Percentiles rank a stretch among this genome's conserved stretches.
Evolutionary conservation across 352 stramenopile genomes (phyloP).

Genomic region (Globisporangium splendens): DNA sequence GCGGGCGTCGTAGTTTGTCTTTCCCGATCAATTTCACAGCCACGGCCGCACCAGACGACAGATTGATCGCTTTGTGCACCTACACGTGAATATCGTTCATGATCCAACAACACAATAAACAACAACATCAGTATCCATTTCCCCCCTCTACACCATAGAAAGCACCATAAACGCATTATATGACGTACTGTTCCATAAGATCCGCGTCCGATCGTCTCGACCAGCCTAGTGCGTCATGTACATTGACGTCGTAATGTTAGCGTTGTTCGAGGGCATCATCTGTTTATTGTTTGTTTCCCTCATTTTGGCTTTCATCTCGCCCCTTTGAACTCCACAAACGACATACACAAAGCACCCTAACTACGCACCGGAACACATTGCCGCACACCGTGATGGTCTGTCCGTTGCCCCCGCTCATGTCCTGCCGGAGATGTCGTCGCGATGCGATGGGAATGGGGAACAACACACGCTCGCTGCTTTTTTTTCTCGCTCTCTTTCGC

Average conservation of each 20-base stretch:
- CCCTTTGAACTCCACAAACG: too few relatives aligned
- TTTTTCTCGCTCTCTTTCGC: too few relatives aligned
- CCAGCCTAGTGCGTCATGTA: constrained; percentile 23
- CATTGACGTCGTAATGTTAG: too few relatives aligned
- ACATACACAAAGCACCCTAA: too few relatives aligned
- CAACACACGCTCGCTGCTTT: too few relatives aligned
- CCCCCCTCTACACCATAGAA: too few relatives aligned
- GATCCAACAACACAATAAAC: background rate
- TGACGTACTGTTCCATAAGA: constrained; percentile 75
- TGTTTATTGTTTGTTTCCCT: too few relatives aligned
- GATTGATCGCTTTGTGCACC: constrained; percentile 84
- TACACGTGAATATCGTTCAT: constrained; percentile 15
- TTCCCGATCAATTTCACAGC: constrained; percentile 82
- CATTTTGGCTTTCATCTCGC: too few relatives aligned
- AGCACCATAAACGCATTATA: background rate
- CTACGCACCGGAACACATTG: constrained; percentile 71
- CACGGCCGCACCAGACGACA: constrained; percentile 69
- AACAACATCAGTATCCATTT: too few relatives aligned
- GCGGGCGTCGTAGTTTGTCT: constrained; percentile 62
- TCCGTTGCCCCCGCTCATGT: constrained; percentile 57
- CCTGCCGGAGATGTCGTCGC: background rate
- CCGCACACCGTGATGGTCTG: constrained; percentile 78
- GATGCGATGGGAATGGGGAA: background rate
- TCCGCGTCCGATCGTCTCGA: constrained; percentile 73
- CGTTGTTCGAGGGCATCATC: too few relatives aligned